Evolutionary conservation across 2,329 filamentous ascomycete genomes (phyloP), one percentile per base, ranked within the genome.

Genomic region (Neonectria neomacrospora): DNA sequence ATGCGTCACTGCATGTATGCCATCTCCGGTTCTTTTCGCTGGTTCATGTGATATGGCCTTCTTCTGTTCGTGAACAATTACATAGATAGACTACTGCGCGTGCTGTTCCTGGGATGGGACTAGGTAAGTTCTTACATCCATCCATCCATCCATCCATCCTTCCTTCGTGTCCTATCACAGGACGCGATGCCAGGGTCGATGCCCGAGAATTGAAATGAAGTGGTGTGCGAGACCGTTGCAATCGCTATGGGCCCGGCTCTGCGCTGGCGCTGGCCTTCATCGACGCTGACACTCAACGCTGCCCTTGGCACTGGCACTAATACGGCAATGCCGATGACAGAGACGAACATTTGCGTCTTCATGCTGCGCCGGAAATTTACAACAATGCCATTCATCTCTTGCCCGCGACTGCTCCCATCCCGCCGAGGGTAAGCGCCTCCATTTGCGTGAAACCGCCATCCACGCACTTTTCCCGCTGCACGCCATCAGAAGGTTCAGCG

Each of bases 171-270:
- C 37, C 2, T 47, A 47, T 23, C 51, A 32, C 48, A 51, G 22
- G 51, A 51, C 20, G 28, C 18, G 28, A 16, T 10, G 30, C 16
- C 20, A 53, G 56, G 48, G 55, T 58, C 10, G 10, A 28, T 26
- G 14, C 45, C 28, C 45, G 26, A 54, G n/a, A 22, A 26, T 48
- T 37, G 48, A 62, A 58, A 62, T 58, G 60, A 62, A 54, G 53
- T 41, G 41, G 56, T 32, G 32, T 51, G 18, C 30, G 51, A 16
- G 52, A 55, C 51, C 10, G 58, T 54, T 55, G 20, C 51, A 57
- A 48, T 34, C 39, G 39, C 18, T n/a, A 56, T 42, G 45, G 45
- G 34, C 28, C 53, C 28, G 22, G n/a, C 28, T 12, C 28, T 7
- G 28, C 56, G 37, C 39, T 32, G 41, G 20, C 44, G 16, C 52